phyloP scores from a whole-genome alignment of 257 asterid species.

The Plectranthus barbatus region DNA sequence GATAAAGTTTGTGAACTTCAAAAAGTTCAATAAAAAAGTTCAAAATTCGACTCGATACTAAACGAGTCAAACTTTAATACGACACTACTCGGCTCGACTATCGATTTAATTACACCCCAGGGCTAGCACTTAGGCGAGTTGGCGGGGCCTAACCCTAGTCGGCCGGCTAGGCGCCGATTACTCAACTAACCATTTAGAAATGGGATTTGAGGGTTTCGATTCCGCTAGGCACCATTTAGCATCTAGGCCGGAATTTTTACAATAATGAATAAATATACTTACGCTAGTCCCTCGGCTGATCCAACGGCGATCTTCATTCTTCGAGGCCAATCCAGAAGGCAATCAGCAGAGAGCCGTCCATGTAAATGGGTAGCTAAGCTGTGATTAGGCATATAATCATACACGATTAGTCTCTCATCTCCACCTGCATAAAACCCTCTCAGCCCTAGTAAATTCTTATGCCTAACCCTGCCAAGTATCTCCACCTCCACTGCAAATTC shows the following conservation, averaged over 20 bases:
- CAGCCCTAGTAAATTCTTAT: conserved; percentile 55
- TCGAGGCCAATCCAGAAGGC: conserved; percentile 55
- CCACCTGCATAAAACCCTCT: conserved; percentile 77
- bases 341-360: conserved; percentile 53
- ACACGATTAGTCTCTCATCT: conserved; percentile 68
- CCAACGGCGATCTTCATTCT: conserved; percentile 51
- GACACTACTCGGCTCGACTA: too few relatives aligned
- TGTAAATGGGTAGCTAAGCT: conserved; percentile 70
- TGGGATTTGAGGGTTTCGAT: too few relatives aligned
- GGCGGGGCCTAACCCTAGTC: too few relatives aligned
- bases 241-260: too few relatives aligned
- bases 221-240: background rate
- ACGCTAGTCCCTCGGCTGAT: conserved; percentile 66
- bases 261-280: background rate
- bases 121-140: too few relatives aligned
- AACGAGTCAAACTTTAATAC: too few relatives aligned
- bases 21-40: too few relatives aligned
- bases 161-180: too few relatives aligned
- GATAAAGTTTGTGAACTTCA: too few relatives aligned
- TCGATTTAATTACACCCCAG: too few relatives aligned
- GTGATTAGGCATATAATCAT: conserved; percentile 79
- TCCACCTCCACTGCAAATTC: conserved; percentile 78
- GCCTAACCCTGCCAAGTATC: conserved; percentile 77
- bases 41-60: too few relatives aligned
- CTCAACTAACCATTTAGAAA: too few relatives aligned